phyloP scores from a whole-genome alignment of 805 yeast species.

The Saccharomycopsis microspora region DNA sequence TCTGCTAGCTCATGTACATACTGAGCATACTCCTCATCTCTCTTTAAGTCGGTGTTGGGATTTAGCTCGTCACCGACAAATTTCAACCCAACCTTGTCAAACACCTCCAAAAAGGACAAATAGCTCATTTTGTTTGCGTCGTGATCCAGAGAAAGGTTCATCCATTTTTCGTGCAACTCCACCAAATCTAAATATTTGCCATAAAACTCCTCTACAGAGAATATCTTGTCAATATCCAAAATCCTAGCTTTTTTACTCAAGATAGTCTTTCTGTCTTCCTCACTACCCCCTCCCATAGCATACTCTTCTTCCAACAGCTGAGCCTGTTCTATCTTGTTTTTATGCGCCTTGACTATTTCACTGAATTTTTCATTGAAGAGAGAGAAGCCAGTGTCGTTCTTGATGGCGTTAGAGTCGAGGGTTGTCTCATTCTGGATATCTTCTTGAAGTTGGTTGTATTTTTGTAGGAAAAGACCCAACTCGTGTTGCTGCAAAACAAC shows the following conservation, averaged over 20 bases:
- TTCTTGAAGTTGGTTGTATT: slow-evolving; percentile 26
- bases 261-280: slow-evolving; percentile 18
- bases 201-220: slow-evolving; percentile 47
- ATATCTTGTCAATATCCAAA: slow-evolving; percentile 36
- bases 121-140: slow-evolving; percentile 27
- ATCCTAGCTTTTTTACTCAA: slow-evolving; percentile 40
- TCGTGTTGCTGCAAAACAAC: slow-evolving; percentile 59
- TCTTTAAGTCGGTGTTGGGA: slow-evolving; percentile 20
- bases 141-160: slow-evolving; percentile 25
- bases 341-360: slow-evolving; percentile 21
- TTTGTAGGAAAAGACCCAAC: slow-evolving; percentile 36
- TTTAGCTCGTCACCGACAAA: slow-evolving; percentile 8
- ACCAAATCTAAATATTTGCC: slow-evolving; percentile 57
- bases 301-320: neutral
- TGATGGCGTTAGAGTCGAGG: neutral
- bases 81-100: slow-evolving; percentile 28
- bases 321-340: slow-evolving; percentile 2
- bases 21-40: slow-evolving; percentile 26
- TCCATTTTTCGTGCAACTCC: slow-evolving; percentile 39
- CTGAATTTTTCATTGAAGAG: slow-evolving; percentile 28
- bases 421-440: slow-evolving; percentile 14
- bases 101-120: slow-evolving; percentile 35
- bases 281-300: slow-evolving; percentile 6
- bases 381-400: slow-evolving; percentile 22
- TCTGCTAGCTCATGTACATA: slow-evolving; percentile 35